phyloP scores from a whole-genome alignment of 2,329 filamentous ascomycete genomes.

The Didymella exigua region DNA sequence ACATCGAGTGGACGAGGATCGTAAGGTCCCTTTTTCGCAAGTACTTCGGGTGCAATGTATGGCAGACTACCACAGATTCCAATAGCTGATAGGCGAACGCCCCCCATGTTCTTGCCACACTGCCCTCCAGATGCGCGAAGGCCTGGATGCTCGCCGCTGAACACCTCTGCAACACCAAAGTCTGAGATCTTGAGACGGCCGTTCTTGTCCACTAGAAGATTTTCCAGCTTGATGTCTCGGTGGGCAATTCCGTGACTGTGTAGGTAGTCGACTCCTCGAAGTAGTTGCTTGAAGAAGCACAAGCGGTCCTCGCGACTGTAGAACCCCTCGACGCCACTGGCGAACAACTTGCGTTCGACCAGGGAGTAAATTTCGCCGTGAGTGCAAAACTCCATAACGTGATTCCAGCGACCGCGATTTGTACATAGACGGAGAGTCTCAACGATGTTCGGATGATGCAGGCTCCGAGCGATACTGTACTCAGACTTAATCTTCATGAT shows the following conservation, averaged over 20 bases:
- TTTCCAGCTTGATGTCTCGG: constrained; percentile 89
- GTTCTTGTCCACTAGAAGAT: constrained; percentile 76
- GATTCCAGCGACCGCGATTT: constrained; percentile 78
- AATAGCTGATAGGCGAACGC: constrained; percentile 72
- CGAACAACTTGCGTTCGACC: constrained; percentile 63
- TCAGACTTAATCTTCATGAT: constrained; percentile 90
- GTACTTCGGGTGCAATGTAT: constrained; percentile 86
- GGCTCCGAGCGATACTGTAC: constrained; percentile 82
- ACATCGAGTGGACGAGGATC: constrained; percentile 83
- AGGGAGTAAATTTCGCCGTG: constrained; percentile 80
- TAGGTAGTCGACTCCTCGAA: constrained; percentile 81
- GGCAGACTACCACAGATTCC: constrained; percentile 85
- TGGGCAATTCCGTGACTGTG: constrained; percentile 86
- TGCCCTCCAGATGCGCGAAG: constrained; percentile 73
- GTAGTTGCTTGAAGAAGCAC: constrained; percentile 87
- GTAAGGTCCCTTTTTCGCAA: constrained; percentile 68
- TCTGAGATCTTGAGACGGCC: constrained; percentile 90
- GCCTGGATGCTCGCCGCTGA: constrained; percentile 80
- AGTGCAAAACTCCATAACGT: constrained; percentile 91
- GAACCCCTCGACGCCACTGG: constrained; percentile 58
- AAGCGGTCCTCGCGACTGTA: constrained; percentile 72
- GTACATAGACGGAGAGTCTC: constrained; percentile 77
- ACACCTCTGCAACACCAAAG: constrained; percentile 88
- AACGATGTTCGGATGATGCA: constrained; percentile 87
- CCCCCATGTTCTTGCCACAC: constrained; percentile 74